Evolutionary conservation across 768 basidiomycete genomes (phyloP), one percentile per base, ranked within the genome.

Genomic region (Rhodotorula babjevae): DNA sequence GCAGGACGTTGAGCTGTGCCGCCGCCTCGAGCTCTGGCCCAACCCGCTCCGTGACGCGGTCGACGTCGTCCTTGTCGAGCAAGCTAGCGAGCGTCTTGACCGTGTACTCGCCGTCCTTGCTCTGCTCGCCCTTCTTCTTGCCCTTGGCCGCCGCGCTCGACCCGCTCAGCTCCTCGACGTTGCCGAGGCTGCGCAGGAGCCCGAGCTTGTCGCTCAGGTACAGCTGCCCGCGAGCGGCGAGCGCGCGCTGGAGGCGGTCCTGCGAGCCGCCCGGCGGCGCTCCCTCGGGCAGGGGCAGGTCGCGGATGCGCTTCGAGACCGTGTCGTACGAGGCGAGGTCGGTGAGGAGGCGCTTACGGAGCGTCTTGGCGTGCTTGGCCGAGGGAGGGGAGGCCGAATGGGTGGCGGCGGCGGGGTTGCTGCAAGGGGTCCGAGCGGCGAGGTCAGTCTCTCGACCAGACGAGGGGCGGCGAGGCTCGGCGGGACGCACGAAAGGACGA

Each of bases 201-300:
- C 91, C 88, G 90, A 97, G 93, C 76, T 96, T 87, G 78, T 89
- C 91, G 79, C 91, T 89, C 73, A 99, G 82, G 80, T 95, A 97
- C 40, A 87, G 57, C 71, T 86, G 90, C 0, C 92, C 90, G 6
- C 90, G 85, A 6, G 86, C 86, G 68, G 87, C 84, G 29, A 99
- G 88, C 0, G 93, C 92, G 29, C 85, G 83, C 80, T 96, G 92
- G 14, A 99, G 85, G 50, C 89, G 86, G 69, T 92, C 89, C 76
- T 93, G 92, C 27, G 90, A 90, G 72, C 87, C 87, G 4, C 87
- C 87, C 0, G 85, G 82, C 10, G 86, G 40, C 4, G 16, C 53
- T 19, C 55, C 62, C 1, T 55, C 50, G 15, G 63, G 46, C 21
- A 66, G 64, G 3, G 67, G 59, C 31, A 95, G 82, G 69, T 83